Base-by-base conservation (phyloP, 2,329 filamentous ascomycete genomes). In the Xylaria sp. region DNA sequence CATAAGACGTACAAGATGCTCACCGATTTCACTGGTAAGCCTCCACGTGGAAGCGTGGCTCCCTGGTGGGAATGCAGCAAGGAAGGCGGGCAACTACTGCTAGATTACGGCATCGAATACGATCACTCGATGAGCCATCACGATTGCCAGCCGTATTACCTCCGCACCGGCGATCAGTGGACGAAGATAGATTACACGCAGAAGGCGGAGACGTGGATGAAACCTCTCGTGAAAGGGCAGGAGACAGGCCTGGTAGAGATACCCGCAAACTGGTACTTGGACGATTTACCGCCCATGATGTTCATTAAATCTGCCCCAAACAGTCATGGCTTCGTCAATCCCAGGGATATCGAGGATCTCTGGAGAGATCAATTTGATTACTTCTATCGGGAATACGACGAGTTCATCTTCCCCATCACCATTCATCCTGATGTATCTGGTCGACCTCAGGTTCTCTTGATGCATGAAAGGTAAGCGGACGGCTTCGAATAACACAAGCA, bases 401-500 rank as follows among this genome's bases (percentile, higher is more conserved):
- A 92, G 72, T 93, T 93, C 69, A 86, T 93, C 60, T 93, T 93
- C 73, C 91, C 91, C 0, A 91, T 93, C 78, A 93, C 91, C 0
- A 90, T 93, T 41, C 91, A 93, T 77, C 91, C 91, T 0, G 91
- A 93, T 74, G 89, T 91, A 0, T 89, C 86, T 3, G 91, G 91
- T 0, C 83, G 90, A 20, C 91, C 91, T 0, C 91, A 69, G 9
- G 67, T 67, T 41, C 48, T 69, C 1, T 23, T 69, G 28, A 69
- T 69, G 67, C 67, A 69, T 39, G 67, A 69, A 53, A 72, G 72
- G 57, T 65, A 65, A 36, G 48, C n/a, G 5, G 50, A 36, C 8
- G 13, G 13, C 1, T 15, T 3, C 18, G 1, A n/a, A 7, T 15
- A 28, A 13, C 25, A n/a, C 25, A n/a, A 9, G 10, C 34, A 32